A percentile compares a stretch with the other conserved stretches of the same genome.
Conservation (phyloP, 805 yeast genomes). For the Grigorovia yakushimaensis region DNA sequence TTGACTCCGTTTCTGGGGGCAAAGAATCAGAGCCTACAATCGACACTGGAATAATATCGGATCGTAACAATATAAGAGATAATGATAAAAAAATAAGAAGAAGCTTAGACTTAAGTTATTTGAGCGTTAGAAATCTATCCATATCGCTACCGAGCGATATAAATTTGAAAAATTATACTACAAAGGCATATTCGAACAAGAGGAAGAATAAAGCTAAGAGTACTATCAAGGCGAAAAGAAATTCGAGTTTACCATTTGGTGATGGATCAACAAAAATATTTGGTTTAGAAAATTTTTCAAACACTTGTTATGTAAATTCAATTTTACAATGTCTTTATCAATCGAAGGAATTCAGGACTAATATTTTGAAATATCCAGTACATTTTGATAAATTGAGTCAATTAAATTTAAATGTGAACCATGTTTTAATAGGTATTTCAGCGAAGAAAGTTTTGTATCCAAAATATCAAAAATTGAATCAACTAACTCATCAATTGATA, state of each 20-base stretch:
- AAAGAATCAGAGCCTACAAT: not conserved
- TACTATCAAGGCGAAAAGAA: not conserved
- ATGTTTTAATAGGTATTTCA: slow-evolving; percentile 7
- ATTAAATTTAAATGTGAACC: slow-evolving; percentile 6
- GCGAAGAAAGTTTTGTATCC: slow-evolving; percentile 20
- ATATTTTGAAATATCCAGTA: slow-evolving; percentile 40
- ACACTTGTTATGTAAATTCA: slow-evolving; percentile 91
- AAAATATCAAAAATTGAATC: not conserved
- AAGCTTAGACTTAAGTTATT: not conserved
- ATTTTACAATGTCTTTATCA: slow-evolving; percentile 80
- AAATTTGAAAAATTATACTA: not conserved
- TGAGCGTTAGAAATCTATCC: not conserved
- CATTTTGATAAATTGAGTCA: slow-evolving; percentile 34
- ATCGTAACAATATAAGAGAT: too few relatives aligned
- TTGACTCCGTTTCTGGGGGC: not conserved
- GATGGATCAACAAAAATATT: slow-evolving; percentile 64
- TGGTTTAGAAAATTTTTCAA: slow-evolving; percentile 79
- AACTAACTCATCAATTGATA: not conserved
- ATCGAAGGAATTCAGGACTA: slow-evolving; percentile 56
- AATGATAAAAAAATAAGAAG: not conserved
- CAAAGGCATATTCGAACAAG: not conserved
- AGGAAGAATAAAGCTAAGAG: not conserved
- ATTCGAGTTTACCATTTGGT: slow-evolving; percentile 52
- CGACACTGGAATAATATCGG: too few relatives aligned
- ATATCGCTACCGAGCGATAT: not conserved